Evolutionary conservation across 495 filamentous ascomycete genomes (phyloP).

Genomic region (Penicillium chermesinum): DNA sequence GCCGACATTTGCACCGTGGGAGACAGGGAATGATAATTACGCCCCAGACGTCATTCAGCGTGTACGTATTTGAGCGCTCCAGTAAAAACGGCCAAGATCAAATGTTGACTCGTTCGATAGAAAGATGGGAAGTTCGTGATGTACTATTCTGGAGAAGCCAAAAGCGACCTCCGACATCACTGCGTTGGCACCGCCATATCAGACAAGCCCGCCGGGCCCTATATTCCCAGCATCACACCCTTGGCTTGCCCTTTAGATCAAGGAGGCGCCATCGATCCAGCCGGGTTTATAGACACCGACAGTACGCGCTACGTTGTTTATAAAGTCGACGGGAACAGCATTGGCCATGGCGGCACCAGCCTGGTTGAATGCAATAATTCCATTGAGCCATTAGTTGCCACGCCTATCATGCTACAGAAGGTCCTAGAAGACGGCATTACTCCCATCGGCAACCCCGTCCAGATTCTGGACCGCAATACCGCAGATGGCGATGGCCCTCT

Average conservation of each 20-base stretch:
- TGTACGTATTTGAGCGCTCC: conserved; percentile 21
- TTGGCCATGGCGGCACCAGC: conserved; percentile 46
- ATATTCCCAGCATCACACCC: conserved; percentile 38
- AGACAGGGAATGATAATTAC: conserved; percentile 29
- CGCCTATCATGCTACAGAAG: conserved; percentile 58
- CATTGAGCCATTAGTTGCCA: conserved; percentile 40
- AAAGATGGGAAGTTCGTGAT: conserved; percentile 49
- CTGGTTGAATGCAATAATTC: conserved; percentile 47
- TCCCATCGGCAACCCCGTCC: conserved; percentile 43
- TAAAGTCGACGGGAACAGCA: conserved; percentile 59
- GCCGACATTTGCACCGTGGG: conserved; percentile 30
- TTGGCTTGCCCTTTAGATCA: conserved; percentile 46
- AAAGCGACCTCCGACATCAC: conserved; percentile 34
- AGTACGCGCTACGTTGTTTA: conserved; percentile 54
- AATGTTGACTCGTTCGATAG: conserved; percentile 16
- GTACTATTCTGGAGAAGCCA: conserved; percentile 53
- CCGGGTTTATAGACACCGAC: conserved; percentile 48
- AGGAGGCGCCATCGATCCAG: conserved; percentile 57
- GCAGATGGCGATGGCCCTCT: conserved; percentile 51
- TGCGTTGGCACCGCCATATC: conserved; percentile 52
- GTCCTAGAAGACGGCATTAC: conserved; percentile 48
- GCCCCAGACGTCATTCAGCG: conserved; percentile 38
- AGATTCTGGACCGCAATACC: conserved; percentile 48
- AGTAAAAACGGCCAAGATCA: neutral
- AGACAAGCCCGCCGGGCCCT: conserved; percentile 44